phyloP scores from a whole-genome alignment of 495 filamentous ascomycete genomes.

The Lasiosphaeriaceae sp. region DNA sequence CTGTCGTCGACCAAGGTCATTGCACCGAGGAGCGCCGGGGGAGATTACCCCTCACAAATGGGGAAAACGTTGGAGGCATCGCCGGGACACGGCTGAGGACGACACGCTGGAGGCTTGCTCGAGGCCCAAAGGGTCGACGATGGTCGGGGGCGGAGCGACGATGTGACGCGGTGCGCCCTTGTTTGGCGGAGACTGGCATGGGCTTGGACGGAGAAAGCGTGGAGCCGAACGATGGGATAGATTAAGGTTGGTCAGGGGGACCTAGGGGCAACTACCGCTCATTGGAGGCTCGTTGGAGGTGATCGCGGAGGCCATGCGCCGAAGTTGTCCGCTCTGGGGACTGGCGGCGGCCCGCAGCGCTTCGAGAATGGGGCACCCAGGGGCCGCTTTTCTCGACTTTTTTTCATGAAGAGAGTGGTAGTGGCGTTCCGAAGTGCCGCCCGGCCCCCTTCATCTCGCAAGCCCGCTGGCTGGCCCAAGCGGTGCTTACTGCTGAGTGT shows the following conservation, averaged over 20 bases:
- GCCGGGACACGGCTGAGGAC: neutral
- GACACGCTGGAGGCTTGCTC: neutral
- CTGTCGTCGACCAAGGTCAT: no score
- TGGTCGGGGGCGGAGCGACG: constrained; percentile 16
- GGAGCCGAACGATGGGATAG: constrained; percentile 23
- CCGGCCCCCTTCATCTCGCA: no score
- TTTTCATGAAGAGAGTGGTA: neutral
- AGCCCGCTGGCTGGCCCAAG: no score
- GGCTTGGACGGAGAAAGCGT: constrained; percentile 16
- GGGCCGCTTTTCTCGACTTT: neutral
- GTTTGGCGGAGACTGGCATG: constrained; percentile 10
- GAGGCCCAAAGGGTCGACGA: constrained; percentile 19
- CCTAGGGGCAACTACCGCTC: constrained; percentile 26
- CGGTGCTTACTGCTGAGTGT: no score
- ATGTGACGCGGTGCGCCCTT: constrained; percentile 18
- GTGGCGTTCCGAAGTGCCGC: neutral
- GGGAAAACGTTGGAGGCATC: neutral
- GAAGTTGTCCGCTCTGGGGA: constrained; percentile 8
- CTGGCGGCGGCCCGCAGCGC: neutral
- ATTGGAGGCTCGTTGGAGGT: constrained; percentile 23
- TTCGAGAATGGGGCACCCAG: neutral
- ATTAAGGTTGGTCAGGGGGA: constrained; percentile 21
- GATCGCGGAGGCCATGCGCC: constrained; percentile 26
- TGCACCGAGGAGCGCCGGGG: neutral
- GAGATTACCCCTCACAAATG: neutral